A percentile compares a stretch with the other conserved stretches of the same genome.
These are phyloP conservation scores for Penicillium paneum DNA, from an alignment of 2,329 filamentous ascomycete genomes.

Conservation along the genomic window DNA sequence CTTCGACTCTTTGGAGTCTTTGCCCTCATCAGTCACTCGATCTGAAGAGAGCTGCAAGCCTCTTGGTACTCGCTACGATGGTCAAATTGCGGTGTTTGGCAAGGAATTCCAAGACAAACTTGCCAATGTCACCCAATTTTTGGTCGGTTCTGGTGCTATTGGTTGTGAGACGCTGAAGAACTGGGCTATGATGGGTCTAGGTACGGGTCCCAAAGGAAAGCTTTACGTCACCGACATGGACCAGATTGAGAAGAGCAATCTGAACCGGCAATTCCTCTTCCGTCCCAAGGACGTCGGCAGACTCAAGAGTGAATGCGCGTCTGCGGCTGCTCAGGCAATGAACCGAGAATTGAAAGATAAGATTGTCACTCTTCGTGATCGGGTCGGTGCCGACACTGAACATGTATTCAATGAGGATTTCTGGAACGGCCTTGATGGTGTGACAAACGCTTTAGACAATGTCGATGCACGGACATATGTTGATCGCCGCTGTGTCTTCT, in stretches of 20 bases:
- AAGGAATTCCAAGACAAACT: slow-evolving; percentile 92
- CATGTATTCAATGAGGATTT: slow-evolving; percentile 91
- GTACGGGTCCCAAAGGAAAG: slow-evolving; percentile 79
- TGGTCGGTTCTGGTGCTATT: slow-evolving; percentile 94
- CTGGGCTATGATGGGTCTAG: slow-evolving; percentile 98
- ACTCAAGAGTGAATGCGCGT: slow-evolving; percentile 94
- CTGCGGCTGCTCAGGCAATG: slow-evolving; percentile 86
- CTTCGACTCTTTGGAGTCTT: slow-evolving; percentile 94
- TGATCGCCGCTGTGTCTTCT: slow-evolving; percentile 94
- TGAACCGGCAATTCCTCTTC: slow-evolving; percentile 97
- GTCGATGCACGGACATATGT: slow-evolving; percentile 96
- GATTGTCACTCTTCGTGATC: slow-evolving; percentile 80
- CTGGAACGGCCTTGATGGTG: slow-evolving; percentile 81
- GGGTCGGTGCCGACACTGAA: slow-evolving; percentile 88
- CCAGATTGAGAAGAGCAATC: slow-evolving; percentile 96
- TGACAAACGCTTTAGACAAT: slow-evolving; percentile 97
- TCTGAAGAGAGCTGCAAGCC: slow-evolving; percentile 88
- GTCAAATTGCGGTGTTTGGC: slow-evolving; percentile 94
- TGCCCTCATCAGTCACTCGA: slow-evolving; percentile 70
- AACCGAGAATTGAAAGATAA: slow-evolving; percentile 88
- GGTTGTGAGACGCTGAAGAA: slow-evolving; percentile 99
- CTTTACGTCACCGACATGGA: slow-evolving; percentile 97
- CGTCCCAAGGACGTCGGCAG: slow-evolving; percentile 87
- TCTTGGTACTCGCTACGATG: slow-evolving; percentile 81
- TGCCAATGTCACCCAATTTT: slow-evolving; percentile 82